Evolutionary conservation across 2,329 filamentous ascomycete species (phyloP), one percentile per base, ranked within the genome.

Genomic region (Hortaea sp.): DNA sequence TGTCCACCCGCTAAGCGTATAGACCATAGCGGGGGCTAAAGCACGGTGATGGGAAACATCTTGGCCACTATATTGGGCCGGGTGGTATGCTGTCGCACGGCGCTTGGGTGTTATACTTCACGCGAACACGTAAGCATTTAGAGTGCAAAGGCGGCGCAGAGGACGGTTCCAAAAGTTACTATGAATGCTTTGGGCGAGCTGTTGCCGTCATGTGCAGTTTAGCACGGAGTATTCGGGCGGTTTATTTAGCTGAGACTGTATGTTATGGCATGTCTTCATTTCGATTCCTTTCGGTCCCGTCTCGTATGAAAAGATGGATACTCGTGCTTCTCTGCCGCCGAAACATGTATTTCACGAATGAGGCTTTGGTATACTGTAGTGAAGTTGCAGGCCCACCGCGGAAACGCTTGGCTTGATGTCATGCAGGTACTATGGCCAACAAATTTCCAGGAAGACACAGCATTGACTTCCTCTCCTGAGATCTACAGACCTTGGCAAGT

Each of bases 1-100:
- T 65, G 62, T 62, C 61, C 44, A 65, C 63, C 55, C 57, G 63
- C 47, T 65, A 64, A 55, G 42, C 48, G 47, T 45, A 9, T 35
- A 20, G 20, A 20, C 20, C 20, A 20, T 20, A 20, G 20, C 20
- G 20, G 20, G 20, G 20, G 20, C 20, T 20, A 20, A 20, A 20
- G 20, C 20, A 20, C 20, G 20, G 20, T 20, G 20, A 20, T 20
- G 20, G 20, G 20, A 20, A 20, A 20, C 20, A 20, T 20, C 20
- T 20, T 20, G 20, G 20, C 20, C 20, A 20, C 20, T 20, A 20
- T 20, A 4, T 20, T 20, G 20, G 20, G 20, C 20, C 20, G 20
- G 4, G 20, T 20, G 20, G 20, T 20, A 20, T 20, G 20, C 20
- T 20, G 20, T 20, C 20, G 20, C 20, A 20, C 20, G 20, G 20